Conservation (phyloP, 2,329 filamentous ascomycete genomes). For the Trichothecium sympodiale region DNA sequence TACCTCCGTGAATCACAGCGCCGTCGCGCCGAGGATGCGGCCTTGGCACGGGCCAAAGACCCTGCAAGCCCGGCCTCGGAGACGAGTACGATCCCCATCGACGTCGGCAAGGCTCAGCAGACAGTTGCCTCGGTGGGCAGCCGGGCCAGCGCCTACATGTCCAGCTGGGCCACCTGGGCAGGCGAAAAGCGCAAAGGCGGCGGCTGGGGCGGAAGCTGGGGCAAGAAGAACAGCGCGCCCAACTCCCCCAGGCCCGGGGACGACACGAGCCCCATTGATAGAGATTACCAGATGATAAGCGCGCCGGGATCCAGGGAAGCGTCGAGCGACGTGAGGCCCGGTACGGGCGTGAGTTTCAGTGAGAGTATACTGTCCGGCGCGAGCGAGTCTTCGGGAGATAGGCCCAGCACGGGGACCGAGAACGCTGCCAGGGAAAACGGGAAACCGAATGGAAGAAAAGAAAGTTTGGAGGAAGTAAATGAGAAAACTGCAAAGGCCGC, state of each 20-base stretch:
- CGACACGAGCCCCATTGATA: slow-evolving; percentile 24
- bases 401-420: slow-evolving; percentile 5
- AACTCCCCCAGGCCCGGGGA: slow-evolving; percentile 16
- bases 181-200: slow-evolving; percentile 60
- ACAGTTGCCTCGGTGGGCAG: slow-evolving; percentile 37
- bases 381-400: slow-evolving; percentile 14
- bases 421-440: too few relatives aligned
- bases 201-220: slow-evolving; percentile 32
- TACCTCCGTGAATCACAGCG: slow-evolving; percentile 34
- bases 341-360: slow-evolving; percentile 30
- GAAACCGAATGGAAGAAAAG: background rate
- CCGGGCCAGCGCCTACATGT: slow-evolving; percentile 53
- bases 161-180: slow-evolving; percentile 59
- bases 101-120: slow-evolving; percentile 30
- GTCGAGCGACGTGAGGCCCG: slow-evolving; percentile 19
- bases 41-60: slow-evolving; percentile 7
- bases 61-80: slow-evolving; percentile 8
- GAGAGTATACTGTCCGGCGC: slow-evolving; percentile 33
- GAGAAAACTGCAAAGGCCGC: background rate
- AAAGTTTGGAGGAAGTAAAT: slow-evolving; percentile 1
- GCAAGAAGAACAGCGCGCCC: slow-evolving; percentile 14
- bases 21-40: slow-evolving; percentile 27
- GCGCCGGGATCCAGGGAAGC: slow-evolving; percentile 15
- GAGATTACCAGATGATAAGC: slow-evolving; percentile 24
- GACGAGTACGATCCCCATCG: slow-evolving; percentile 15